These are phyloP conservation scores for Podospora bellae-mahoneyi DNA, from an alignment of 495 filamentous ascomycete genomes.

Conservation along the genomic window DNA sequence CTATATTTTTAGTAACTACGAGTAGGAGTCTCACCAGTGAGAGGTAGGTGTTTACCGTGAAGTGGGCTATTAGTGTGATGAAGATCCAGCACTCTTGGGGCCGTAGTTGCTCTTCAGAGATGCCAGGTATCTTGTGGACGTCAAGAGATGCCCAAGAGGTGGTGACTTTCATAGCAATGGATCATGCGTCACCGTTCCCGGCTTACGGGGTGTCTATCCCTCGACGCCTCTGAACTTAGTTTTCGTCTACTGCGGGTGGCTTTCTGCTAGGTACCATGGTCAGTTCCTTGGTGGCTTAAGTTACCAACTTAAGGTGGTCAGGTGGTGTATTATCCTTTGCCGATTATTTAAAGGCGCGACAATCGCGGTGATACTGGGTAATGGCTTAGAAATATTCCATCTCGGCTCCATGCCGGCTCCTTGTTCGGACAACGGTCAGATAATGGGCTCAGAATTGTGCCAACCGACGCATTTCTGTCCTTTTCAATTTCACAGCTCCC, in stretches of 20 bases:
- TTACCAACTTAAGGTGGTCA: background rate
- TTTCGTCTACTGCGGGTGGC: background rate
- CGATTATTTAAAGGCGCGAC: background rate
- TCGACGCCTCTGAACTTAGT: background rate
- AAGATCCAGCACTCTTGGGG: background rate
- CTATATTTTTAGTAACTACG: background rate
- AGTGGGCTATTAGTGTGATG: background rate
- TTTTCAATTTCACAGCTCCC: background rate
- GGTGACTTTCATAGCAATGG: background rate
- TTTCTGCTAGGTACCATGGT: background rate
- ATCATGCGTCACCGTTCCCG: background rate
- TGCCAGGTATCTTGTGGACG: background rate
- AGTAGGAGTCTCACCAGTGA: background rate
- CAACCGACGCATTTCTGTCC: background rate
- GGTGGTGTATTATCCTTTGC: background rate
- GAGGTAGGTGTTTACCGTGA: background rate
- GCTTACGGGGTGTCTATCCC: background rate
- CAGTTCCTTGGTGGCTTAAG: background rate
- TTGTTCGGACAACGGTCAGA: background rate
- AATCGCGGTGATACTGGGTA: background rate
- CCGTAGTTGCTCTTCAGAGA: no score
- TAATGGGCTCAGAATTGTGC: background rate
- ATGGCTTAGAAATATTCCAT: background rate
- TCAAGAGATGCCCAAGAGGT: background rate
- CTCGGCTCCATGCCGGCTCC: background rate